A percentile compares a stretch with the other conserved stretches of the same genome.
Evolutionary conservation across 306 rosid species (phyloP).

Genomic region (Acacia crassicarpa): DNA sequence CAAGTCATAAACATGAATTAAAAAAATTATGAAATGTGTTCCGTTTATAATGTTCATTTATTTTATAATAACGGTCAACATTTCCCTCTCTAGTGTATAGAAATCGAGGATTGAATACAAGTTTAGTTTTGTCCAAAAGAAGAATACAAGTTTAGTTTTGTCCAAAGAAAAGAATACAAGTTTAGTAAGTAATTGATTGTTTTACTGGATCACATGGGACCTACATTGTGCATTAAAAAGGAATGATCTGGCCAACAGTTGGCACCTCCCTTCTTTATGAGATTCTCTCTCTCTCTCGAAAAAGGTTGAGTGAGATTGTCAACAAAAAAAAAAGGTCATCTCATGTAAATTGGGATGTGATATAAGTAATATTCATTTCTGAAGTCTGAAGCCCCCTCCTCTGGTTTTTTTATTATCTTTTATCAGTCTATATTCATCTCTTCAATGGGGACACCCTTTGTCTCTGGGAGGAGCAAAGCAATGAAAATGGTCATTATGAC

Average conservation of each 20-base stretch:
- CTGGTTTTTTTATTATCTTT: too few relatives aligned
- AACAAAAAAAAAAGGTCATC: too few relatives aligned
- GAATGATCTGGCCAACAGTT: background rate
- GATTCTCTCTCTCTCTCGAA: background rate
- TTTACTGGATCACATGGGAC: background rate
- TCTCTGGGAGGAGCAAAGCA: too few relatives aligned
- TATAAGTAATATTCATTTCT: too few relatives aligned
- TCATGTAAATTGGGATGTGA: background rate
- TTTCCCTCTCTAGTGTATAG: background rate
- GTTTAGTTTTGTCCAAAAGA: too few relatives aligned
- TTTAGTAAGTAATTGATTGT: background rate
- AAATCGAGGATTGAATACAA: background rate
- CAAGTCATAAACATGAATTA: background rate
- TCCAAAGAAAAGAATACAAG: too few relatives aligned
- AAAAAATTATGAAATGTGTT: background rate
- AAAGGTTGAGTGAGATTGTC: background rate
- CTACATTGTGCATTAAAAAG: background rate
- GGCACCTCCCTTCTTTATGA: background rate
- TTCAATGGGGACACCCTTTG: too few relatives aligned
- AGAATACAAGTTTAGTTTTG: too few relatives aligned
- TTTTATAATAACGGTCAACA: background rate
- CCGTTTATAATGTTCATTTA: background rate
- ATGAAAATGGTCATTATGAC: too few relatives aligned
- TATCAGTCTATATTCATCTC: too few relatives aligned
- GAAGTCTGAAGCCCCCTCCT: too few relatives aligned